Conservation (phyloP, 2,329 filamentous ascomycete genomes). For the Xylariaceae sp. region DNA sequence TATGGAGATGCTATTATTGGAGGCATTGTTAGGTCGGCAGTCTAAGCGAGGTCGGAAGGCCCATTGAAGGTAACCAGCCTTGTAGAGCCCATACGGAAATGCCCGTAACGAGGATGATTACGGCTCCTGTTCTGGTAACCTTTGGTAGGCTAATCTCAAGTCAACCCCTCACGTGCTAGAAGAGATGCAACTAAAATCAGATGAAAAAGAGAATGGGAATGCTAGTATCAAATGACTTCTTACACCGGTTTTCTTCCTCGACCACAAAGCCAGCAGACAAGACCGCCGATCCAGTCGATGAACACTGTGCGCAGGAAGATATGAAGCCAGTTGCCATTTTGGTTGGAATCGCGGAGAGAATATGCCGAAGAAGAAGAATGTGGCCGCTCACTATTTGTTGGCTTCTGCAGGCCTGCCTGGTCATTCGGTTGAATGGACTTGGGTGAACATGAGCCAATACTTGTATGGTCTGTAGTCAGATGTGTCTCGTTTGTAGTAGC, state of each 20-base stretch:
- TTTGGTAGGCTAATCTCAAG: constrained; percentile 4
- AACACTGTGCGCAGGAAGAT: constrained; percentile 46
- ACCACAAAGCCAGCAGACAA: constrained; percentile 43
- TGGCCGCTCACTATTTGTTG: constrained; percentile 25
- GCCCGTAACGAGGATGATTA: constrained; percentile 18
- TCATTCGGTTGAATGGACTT: constrained; percentile 20
- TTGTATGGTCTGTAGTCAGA: constrained; percentile 9
- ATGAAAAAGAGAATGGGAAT: neutral
- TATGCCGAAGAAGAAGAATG: constrained; percentile 23
- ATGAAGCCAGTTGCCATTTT: constrained; percentile 40
- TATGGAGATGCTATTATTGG: neutral
- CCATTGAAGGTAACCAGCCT: constrained; percentile 9
- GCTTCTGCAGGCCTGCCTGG: constrained; percentile 25
- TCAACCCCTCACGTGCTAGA: constrained; percentile 4
- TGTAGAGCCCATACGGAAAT: constrained; percentile 22
- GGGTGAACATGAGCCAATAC: neutral
- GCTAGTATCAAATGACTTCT: constrained; percentile 28
- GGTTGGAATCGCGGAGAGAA: constrained; percentile 10
- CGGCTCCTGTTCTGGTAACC: constrained; percentile 5
- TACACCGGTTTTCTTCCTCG: constrained; percentile 41
- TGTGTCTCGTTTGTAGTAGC: neutral
- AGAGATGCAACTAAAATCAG: neutral
- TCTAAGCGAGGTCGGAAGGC: neutral
- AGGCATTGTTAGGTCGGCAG: neutral
- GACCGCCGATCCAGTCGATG: constrained; percentile 49